A percentile compares a stretch with the other conserved stretches of the same genome.
phyloP scores from a whole-genome alignment of 768 basidiomycete species.

The Rhizopogon salebrosus region DNA sequence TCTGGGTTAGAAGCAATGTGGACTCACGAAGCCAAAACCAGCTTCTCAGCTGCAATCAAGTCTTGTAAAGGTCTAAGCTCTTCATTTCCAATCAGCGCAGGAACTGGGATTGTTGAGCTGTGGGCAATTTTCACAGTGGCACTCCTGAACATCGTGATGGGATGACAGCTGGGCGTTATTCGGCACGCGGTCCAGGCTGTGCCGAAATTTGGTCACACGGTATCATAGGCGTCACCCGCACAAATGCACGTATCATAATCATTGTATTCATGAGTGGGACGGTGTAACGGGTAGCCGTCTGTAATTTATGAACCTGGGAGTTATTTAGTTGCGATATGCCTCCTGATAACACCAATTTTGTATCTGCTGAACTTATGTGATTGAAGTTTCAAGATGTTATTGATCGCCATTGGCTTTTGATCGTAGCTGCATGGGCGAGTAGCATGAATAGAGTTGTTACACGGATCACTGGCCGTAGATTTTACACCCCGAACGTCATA shows the following conservation, averaged over 20 bases:
- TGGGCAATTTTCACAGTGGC: slow-evolving; percentile 84
- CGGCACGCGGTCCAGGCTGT: not conserved
- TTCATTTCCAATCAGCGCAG: slow-evolving; percentile 52
- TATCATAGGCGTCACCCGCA: too few relatives aligned
- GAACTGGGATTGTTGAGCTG: slow-evolving; percentile 73
- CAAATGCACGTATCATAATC: too few relatives aligned
- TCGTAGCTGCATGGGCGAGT: too few relatives aligned
- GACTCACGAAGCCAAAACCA: slow-evolving; percentile 67
- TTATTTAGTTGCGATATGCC: not conserved
- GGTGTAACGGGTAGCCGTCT: too few relatives aligned
- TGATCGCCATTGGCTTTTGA: too few relatives aligned
- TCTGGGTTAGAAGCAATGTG: not conserved
- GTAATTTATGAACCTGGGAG: too few relatives aligned
- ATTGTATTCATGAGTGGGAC: too few relatives aligned
- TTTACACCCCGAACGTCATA: too few relatives aligned
- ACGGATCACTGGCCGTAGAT: too few relatives aligned
- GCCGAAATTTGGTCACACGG: not conserved
- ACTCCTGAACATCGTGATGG: slow-evolving; percentile 59
- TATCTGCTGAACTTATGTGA: too few relatives aligned
- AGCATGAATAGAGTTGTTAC: too few relatives aligned
- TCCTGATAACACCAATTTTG: not conserved
- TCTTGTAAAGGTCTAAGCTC: slow-evolving; percentile 82
- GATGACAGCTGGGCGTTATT: not conserved
- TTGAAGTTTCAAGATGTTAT: too few relatives aligned
- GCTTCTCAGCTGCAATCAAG: slow-evolving; percentile 85